phyloP scores from a whole-genome alignment of 2,329 filamentous ascomycete species.

The Ophiocordyceps sinensis region DNA sequence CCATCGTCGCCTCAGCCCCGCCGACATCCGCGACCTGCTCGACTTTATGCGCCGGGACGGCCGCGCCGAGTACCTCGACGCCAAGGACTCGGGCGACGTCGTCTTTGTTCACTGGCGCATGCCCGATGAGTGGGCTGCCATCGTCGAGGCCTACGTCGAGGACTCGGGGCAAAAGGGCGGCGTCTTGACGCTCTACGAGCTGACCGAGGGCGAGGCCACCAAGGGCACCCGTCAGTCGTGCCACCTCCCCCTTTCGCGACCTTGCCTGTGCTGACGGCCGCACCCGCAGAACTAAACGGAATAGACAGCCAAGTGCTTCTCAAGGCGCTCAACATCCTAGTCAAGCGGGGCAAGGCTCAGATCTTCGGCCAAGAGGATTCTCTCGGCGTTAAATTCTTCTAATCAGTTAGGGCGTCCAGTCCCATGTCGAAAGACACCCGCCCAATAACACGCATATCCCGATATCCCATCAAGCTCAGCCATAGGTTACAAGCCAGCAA shows the following conservation, averaged over 20 bases:
- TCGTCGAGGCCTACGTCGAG: constrained; percentile 71
- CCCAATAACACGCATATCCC: too few relatives aligned
- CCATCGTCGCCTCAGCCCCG: constrained; percentile 31
- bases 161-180: constrained; percentile 76
- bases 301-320: constrained; percentile 73
- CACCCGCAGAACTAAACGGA: constrained; percentile 58
- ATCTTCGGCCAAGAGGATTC: constrained; percentile 83
- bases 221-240: constrained; percentile 44
- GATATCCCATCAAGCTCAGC: neutral
- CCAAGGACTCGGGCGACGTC: constrained; percentile 22
- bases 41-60: constrained; percentile 45
- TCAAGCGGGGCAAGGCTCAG: constrained; percentile 84
- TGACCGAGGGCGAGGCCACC: constrained; percentile 75
- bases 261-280: neutral
- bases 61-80: constrained; percentile 49
- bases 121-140: constrained; percentile 78
- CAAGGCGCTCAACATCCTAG: constrained; percentile 64
- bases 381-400: constrained; percentile 95
- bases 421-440: too few relatives aligned
- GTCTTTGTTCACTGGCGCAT: constrained; percentile 75
- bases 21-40: constrained; percentile 43
- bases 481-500: neutral
- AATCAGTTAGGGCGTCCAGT: constrained; percentile 16
- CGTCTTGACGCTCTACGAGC: constrained; percentile 85
- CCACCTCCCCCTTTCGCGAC: neutral